These are phyloP conservation scores for Tremella mesenterica DNA, from an alignment of 768 basidiomycete species.

Conservation along the genomic window DNA sequence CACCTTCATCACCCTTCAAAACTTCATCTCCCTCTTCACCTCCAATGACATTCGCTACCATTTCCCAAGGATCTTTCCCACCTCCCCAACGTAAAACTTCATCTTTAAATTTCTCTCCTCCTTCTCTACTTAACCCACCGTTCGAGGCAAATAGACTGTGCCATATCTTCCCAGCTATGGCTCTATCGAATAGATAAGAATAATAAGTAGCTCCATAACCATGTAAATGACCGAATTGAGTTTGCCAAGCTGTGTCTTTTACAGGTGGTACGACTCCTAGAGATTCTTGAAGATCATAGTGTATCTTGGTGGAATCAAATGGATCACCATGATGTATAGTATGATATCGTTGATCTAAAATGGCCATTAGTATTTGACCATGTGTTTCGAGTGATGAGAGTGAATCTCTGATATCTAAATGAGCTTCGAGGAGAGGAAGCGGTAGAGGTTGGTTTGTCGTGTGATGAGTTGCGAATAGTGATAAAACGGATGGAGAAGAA, in stretches of 20 bases:
- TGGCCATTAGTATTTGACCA: conserved; percentile 78
- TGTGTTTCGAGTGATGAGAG: conserved; percentile 69
- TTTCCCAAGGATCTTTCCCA: conserved; percentile 84
- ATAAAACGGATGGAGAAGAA: conserved; percentile 69
- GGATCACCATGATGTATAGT: conserved; percentile 51
- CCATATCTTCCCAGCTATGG: conserved; percentile 92
- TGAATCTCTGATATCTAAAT: conserved; percentile 32
- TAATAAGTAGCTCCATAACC: conserved; percentile 98
- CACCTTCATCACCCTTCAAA: conserved; percentile 62
- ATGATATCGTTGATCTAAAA: conserved; percentile 84
- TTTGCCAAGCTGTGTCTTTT: conserved; percentile 80
- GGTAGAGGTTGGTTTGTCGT: conserved; percentile 44
- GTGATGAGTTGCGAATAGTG: conserved; percentile 52
- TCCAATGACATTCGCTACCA: conserved; percentile 66
- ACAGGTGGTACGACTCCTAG: conserved; percentile 78
- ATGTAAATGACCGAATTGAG: conserved; percentile 88
- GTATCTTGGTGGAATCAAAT: conserved; percentile 65
- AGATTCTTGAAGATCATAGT: conserved; percentile 51
- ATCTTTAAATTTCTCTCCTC: conserved; percentile 71
- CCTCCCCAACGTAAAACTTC: conserved; percentile 76
- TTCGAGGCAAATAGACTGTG: conserved; percentile 61
- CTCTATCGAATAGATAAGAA: conserved; percentile 91
- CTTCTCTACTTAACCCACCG: conserved; percentile 52
- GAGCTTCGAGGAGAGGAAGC: conserved; percentile 34
- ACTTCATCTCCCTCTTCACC: conserved; percentile 50